These are phyloP conservation scores for Podila epicladia DNA, from an alignment of 192 early-diverging fungal genomes.

Conservation along the genomic window DNA sequence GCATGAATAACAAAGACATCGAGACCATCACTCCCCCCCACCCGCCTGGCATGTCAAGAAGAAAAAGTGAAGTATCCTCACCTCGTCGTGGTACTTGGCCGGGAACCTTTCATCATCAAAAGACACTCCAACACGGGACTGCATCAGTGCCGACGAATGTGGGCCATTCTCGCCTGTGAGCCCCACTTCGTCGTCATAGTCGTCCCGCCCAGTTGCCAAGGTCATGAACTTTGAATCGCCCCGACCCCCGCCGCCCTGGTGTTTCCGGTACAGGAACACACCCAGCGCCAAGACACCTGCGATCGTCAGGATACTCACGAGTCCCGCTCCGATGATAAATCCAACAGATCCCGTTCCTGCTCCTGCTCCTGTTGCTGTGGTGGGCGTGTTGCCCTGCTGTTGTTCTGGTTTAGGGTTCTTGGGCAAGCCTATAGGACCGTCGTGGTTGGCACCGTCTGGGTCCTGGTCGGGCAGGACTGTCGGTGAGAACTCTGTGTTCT, in stretches of 20 bases:
- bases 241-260: neutral
- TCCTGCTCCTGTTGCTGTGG: neutral
- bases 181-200: slow-evolving; percentile 35
- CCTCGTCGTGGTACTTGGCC: slow-evolving; percentile 27
- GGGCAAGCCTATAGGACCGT: neutral
- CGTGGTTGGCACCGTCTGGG: neutral
- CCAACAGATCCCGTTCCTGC: slow-evolving; percentile 7
- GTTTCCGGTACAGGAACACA: slow-evolving; percentile 18
- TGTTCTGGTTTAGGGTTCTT: neutral
- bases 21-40: too few relatives aligned
- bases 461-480: slow-evolving; percentile 12
- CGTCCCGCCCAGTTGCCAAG: slow-evolving; percentile 17
- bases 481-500: slow-evolving; percentile 23
- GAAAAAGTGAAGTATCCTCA: neutral
- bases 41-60: neutral
- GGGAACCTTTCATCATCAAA: slow-evolving; percentile 51
- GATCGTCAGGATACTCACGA: slow-evolving; percentile 12
- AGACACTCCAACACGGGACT: slow-evolving; percentile 33
- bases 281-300: slow-evolving; percentile 18
- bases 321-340: slow-evolving; percentile 25
- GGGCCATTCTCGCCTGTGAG: slow-evolving; percentile 45
- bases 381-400: neutral
- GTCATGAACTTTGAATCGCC: slow-evolving; percentile 20
- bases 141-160: slow-evolving; percentile 45
- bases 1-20: neutral